Evolutionary conservation across 2,329 filamentous ascomycete genomes (phyloP).

Genomic region (Bretziella fagacearum): DNA sequence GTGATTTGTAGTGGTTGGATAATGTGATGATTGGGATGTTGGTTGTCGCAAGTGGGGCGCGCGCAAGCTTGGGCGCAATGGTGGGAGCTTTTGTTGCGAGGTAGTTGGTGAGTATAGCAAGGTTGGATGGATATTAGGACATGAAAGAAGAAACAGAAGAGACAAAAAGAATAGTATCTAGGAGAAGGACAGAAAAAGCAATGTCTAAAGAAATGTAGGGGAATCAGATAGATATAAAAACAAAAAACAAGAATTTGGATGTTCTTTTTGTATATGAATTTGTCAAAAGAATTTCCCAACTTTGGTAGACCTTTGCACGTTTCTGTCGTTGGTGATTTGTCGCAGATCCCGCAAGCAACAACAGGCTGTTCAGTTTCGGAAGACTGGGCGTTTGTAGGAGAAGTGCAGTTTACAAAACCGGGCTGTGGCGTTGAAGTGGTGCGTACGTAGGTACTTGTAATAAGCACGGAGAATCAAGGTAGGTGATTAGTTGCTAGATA

Average conservation of each 20-base stretch:
- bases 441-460: neutral
- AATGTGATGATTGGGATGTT: neutral
- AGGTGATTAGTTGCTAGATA: too few species aligned
- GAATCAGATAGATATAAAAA: neutral
- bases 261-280: neutral
- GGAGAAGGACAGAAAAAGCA: neutral
- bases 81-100: neutral
- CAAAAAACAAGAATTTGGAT: neutral
- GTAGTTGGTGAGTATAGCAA: neutral
- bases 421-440: neutral
- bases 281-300: neutral
- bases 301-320: neutral
- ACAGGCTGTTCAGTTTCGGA: slow-evolving; percentile 6
- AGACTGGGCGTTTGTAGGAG: slow-evolving; percentile 4
- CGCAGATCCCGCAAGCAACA: slow-evolving; percentile 3
- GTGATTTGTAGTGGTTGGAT: neutral
- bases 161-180: too few species aligned
- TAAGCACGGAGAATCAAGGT: neutral
- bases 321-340: neutral
- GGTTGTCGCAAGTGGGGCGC: neutral
- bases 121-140: neutral
- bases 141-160: neutral
- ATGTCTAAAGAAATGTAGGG: neutral
- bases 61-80: neutral
- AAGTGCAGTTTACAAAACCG: slow-evolving; percentile 1